Percentiles rank a stretch among this genome's conserved stretches.
phyloP scores from a whole-genome alignment of 75 land plant species.

The Cryptomeria japonica region DNA sequence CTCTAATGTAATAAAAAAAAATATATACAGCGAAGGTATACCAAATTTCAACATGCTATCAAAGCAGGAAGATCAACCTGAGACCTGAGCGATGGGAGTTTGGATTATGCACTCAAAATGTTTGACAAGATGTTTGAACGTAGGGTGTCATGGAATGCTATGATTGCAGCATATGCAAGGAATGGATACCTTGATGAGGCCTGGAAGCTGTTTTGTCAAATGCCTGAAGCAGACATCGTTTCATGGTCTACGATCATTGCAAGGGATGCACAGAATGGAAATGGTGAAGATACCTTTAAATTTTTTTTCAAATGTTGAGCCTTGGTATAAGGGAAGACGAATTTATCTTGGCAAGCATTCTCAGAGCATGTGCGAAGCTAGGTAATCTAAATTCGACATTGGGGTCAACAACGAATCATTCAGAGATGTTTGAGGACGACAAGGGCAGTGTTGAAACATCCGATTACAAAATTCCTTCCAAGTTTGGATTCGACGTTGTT shows the following conservation, averaged over 20 bases:
- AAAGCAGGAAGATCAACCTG: no score
- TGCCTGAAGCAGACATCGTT: slow-evolving; percentile 30
- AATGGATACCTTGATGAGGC: slow-evolving; percentile 42
- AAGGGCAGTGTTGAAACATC: not conserved
- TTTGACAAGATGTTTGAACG: no score
- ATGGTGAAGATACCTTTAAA: slow-evolving; percentile 13
- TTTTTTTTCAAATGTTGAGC: slow-evolving; percentile 5
- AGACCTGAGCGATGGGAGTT: no score
- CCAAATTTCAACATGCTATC: no score
- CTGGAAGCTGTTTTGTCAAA: slow-evolving; percentile 20
- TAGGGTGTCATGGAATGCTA: no score
- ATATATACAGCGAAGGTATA: no score
- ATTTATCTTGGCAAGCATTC: slow-evolving; percentile 16
- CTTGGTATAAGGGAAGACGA: slow-evolving; percentile 10
- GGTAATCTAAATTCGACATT: not conserved
- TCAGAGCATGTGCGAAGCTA: slow-evolving; percentile 24
- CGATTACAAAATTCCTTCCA: not conserved
- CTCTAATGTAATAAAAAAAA: no score
- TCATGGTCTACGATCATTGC: slow-evolving; percentile 43
- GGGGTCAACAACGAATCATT: not conserved
- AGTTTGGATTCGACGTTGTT: not conserved
- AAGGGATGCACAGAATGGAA: slow-evolving; percentile 31
- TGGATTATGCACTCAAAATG: no score
- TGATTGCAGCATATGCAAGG: no score
- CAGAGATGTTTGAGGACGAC: not conserved